Percentiles rank a stretch among this genome's conserved stretches.
Conservation (phyloP, 2,329 filamentous ascomycete genomes). For the Aureobasidium musti region DNA sequence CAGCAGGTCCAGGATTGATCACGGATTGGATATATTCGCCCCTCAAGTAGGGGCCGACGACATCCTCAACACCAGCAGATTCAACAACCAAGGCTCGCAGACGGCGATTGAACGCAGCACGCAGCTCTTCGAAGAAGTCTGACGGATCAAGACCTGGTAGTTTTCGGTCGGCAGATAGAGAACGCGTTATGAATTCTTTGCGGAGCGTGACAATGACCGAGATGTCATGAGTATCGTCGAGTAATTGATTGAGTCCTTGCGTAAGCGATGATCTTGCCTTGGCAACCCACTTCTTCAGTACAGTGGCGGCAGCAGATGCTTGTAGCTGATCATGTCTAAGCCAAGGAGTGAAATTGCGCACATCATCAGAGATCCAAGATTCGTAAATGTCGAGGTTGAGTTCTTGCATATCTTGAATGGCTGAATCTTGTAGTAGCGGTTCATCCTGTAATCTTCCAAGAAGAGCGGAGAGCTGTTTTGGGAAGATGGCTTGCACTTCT, state of each 20-base stretch:
- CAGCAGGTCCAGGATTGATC: not conserved
- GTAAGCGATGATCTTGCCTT: constrained; percentile 66
- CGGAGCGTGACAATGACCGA: constrained; percentile 16
- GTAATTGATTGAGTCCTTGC: constrained; percentile 49
- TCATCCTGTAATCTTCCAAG: constrained; percentile 68
- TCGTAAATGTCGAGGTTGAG: constrained; percentile 76
- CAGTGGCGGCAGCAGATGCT: constrained; percentile 45
- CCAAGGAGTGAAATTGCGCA: constrained; percentile 82
- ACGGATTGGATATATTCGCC: not conserved
- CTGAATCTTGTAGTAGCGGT: constrained; percentile 70
- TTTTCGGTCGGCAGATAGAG: constrained; percentile 26
- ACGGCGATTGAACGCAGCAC: constrained; percentile 26
- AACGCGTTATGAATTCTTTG: constrained; percentile 21
- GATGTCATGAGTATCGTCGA: constrained; percentile 9
- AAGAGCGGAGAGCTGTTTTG: constrained; percentile 68
- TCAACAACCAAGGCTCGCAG: constrained; percentile 8
- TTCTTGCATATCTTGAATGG: constrained; percentile 66
- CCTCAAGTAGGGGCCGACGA: constrained; percentile 2
- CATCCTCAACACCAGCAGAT: not conserved
- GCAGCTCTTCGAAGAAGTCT: constrained; percentile 28
- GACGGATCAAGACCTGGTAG: constrained; percentile 30
- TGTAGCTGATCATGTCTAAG: constrained; percentile 73
- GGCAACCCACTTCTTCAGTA: constrained; percentile 66
- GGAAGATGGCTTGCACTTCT: constrained; percentile 74
- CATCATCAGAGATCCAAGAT: constrained; percentile 78